These are phyloP conservation scores for Solanum piurae DNA, from an alignment of 257 asterid genomes.

Conservation along the genomic window DNA sequence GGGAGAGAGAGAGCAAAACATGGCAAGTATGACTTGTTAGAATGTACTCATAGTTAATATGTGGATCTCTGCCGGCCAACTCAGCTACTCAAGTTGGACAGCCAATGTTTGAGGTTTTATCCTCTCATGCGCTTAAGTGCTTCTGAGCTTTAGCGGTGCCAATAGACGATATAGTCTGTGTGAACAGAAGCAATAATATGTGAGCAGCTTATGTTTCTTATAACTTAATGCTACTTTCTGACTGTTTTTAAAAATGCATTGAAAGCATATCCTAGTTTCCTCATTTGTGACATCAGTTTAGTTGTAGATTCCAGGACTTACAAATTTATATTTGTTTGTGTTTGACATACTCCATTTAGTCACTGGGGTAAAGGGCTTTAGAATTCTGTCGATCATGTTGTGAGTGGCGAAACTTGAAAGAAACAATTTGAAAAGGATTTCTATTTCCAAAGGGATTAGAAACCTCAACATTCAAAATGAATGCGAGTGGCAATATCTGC, in stretches of 20 bases:
- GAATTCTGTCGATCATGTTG: not conserved
- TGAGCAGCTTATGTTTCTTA: not conserved
- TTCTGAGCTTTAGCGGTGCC: not conserved
- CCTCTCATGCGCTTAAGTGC: not conserved
- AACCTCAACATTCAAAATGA: not conserved
- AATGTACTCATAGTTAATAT: not conserved
- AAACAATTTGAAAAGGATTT: not conserved
- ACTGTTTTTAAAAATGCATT: not conserved
- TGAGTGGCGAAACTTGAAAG: not conserved
- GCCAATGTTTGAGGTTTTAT: not conserved
- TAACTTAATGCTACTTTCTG: not conserved
- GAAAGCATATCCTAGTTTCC: not conserved
- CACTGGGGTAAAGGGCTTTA: not conserved
- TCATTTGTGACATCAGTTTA: not conserved
- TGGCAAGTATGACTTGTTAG: not conserved
- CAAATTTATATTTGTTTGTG: not conserved
- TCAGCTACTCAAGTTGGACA: not conserved
- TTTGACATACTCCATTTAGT: not conserved
- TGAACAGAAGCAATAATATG: not conserved
- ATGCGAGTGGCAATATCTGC: not conserved
- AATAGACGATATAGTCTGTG: not conserved
- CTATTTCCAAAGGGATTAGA: not conserved
- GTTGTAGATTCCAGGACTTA: not conserved
- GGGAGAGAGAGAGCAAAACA: not conserved
- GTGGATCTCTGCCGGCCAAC: not conserved